phyloP scores from a whole-genome alignment of 768 basidiomycete genomes.

The Boletellus sp. region DNA sequence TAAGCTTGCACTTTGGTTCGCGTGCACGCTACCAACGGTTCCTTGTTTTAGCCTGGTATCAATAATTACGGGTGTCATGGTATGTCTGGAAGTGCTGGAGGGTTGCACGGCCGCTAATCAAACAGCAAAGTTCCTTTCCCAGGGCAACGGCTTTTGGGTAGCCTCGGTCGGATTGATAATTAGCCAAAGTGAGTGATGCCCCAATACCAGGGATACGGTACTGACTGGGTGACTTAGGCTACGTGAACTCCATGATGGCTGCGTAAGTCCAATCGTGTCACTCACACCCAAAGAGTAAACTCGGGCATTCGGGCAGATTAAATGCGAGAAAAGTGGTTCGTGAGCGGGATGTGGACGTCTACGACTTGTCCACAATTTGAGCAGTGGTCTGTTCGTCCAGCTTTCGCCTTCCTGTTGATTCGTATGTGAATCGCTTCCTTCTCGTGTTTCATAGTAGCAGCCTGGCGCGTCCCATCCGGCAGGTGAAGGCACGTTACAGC shows the following conservation, averaged over 20 bases:
- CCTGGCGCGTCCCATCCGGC: too few species aligned
- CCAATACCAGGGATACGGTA: not conserved
- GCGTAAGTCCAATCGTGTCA: conserved; percentile 3
- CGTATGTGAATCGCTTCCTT: not conserved
- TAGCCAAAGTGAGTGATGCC: conserved; percentile 3
- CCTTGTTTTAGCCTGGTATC: not conserved
- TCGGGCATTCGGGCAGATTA: conserved; percentile 1
- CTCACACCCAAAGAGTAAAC: not conserved
- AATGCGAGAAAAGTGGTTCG: conserved; percentile 10
- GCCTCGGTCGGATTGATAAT: conserved; percentile 1
- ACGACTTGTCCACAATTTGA: conserved; percentile 3
- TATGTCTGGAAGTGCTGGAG: not conserved
- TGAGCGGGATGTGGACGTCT: not conserved
- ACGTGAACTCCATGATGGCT: conserved; percentile 13
- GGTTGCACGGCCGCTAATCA: not conserved
- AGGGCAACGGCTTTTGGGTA: conserved; percentile 4
- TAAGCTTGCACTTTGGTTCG: not conserved
- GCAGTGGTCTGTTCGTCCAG: not conserved
- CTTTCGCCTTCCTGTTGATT: too few species aligned
- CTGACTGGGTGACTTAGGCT: conserved; percentile 1
- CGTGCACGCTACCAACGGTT: not conserved
- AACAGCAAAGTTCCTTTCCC: not conserved
- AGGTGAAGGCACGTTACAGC: not conserved
- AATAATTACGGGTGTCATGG: not conserved
- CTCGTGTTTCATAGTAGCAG: not conserved